Percentiles rank a stretch among this genome's conserved stretches.
Conservation (phyloP, 495 filamentous ascomycete species). For the Penicillium bovifimosum region DNA sequence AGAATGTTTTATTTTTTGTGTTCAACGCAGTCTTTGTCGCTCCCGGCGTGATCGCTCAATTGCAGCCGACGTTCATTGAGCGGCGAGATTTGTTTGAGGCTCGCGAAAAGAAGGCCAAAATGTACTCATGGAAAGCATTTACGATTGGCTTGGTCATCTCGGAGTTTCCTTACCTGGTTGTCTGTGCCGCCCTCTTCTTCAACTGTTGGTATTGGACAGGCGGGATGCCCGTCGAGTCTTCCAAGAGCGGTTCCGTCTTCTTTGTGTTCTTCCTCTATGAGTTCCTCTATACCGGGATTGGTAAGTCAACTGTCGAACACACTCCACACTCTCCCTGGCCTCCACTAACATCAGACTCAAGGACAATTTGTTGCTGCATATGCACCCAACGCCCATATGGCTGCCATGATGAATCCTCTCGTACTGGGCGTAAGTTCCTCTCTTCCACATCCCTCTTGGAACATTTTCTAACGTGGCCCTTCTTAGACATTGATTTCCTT, state of each 20-base stretch:
- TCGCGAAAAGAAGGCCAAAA: conserved; percentile 48
- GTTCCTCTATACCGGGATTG: conserved; percentile 51
- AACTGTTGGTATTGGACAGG: conserved; percentile 49
- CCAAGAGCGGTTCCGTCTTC: conserved; percentile 48
- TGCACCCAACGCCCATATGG: conserved; percentile 48
- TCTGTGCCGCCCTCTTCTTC: conserved; percentile 46
- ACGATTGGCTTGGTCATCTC: conserved; percentile 43
- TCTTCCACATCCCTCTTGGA: background rate
- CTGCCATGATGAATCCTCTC: conserved; percentile 52
- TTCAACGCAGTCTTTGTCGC: conserved; percentile 48
- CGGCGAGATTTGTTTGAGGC: conserved; percentile 48
- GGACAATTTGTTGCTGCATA: conserved; percentile 53
- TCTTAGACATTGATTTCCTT: conserved; percentile 44
- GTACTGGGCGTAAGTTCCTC: conserved; percentile 33
- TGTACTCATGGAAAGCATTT: conserved; percentile 52
- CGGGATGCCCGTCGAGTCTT: conserved; percentile 29
- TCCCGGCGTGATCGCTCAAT: conserved; percentile 44
- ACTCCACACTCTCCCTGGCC: background rate
- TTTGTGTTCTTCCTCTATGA: conserved; percentile 51
- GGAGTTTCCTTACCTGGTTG: conserved; percentile 46
- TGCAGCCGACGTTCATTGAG: conserved; percentile 49
- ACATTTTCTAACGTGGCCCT: background rate
- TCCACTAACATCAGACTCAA: background rate
- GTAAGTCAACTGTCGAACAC: conserved; percentile 6
- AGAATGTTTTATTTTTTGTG: conserved; percentile 36